phyloP scores from a whole-genome alignment of 345 rosid species.

The Garcia nutans region DNA sequence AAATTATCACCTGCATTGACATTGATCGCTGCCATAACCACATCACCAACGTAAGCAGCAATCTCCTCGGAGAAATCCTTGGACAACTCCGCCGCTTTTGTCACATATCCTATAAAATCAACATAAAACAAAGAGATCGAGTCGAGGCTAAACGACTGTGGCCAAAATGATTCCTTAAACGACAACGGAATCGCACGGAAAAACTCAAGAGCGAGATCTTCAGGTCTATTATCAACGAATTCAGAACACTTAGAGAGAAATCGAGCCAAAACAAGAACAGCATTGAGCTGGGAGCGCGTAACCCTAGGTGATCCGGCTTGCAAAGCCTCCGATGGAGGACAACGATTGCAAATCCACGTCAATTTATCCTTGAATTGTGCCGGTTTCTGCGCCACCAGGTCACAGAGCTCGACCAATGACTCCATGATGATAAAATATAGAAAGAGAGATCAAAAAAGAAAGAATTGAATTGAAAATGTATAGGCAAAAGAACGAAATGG shows the following conservation, averaged over 20 bases:
- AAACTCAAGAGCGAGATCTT: slow-evolving; percentile 61
- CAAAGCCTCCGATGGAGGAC: slow-evolving; percentile 73
- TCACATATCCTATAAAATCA: slow-evolving; percentile 65
- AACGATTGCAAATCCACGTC: slow-evolving; percentile 85
- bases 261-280: slow-evolving; percentile 72
- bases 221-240: slow-evolving; percentile 51
- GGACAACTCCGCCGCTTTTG: slow-evolving; percentile 46
- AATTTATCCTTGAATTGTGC: slow-evolving; percentile 75
- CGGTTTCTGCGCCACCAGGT: slow-evolving; percentile 72
- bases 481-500: neutral
- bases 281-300: slow-evolving; percentile 84
- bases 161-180: slow-evolving; percentile 81
- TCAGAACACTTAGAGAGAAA: slow-evolving; percentile 63
- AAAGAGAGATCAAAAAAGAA: neutral
- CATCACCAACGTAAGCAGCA: slow-evolving; percentile 65
- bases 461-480: neutral
- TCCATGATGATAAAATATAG: slow-evolving; percentile 53
- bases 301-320: slow-evolving; percentile 70
- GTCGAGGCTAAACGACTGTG: slow-evolving; percentile 59
- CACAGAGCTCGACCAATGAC: slow-evolving; percentile 81
- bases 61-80: slow-evolving; percentile 68
- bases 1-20: slow-evolving; percentile 38
- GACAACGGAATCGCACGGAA: slow-evolving; percentile 67
- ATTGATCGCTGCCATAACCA: slow-evolving; percentile 47
- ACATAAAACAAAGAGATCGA: slow-evolving; percentile 56